A percentile compares a stretch with the other conserved stretches of the same genome.
These are phyloP conservation scores for Bidens hawaiensis DNA, from an alignment of 140 eudicot genomes.

Conservation along the genomic window DNA sequence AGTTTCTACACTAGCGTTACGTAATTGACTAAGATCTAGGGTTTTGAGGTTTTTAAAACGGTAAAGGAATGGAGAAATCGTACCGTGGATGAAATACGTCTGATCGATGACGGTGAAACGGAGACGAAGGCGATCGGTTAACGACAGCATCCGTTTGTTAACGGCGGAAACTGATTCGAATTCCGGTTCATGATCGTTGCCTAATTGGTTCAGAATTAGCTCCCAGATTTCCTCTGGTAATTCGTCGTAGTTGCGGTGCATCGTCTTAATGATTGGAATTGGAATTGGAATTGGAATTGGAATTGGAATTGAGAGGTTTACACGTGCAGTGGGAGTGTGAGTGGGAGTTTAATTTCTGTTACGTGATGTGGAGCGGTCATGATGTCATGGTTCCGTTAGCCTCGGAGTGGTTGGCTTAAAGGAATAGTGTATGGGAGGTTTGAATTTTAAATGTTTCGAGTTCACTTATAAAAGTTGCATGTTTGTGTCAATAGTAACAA, in stretches of 20 bases:
- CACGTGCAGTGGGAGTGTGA: slow-evolving; percentile 6
- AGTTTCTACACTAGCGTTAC: slow-evolving; percentile 7
- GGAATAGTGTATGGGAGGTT: no score
- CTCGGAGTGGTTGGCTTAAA: not conserved
- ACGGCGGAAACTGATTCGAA: slow-evolving; percentile 45
- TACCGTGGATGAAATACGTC: slow-evolving; percentile 36
- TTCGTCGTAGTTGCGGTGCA: slow-evolving; percentile 28
- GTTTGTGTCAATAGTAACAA: no score
- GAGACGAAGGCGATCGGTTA: slow-evolving; percentile 44
- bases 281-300: not conserved
- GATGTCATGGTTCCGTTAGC: slow-evolving; percentile 9
- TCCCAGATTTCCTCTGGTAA: slow-evolving; percentile 74
- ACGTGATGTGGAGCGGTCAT: not conserved
- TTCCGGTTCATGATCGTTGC: slow-evolving; percentile 24
- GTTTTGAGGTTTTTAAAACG: slow-evolving; percentile 45
- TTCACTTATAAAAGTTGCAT: no score
- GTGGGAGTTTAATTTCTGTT: slow-evolving; percentile 6
- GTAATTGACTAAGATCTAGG: slow-evolving; percentile 34
- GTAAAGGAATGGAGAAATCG: slow-evolving; percentile 30
- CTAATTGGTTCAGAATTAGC: slow-evolving; percentile 27
- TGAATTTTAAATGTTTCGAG: no score
- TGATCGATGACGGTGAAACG: slow-evolving; percentile 29
- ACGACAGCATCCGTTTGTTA: slow-evolving; percentile 41
- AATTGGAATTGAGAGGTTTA: not conserved
- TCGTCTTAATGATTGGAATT: not conserved